Base-by-base conservation (phyloP, 768 basidiomycete species). In the Saitozyma sp. region DNA sequence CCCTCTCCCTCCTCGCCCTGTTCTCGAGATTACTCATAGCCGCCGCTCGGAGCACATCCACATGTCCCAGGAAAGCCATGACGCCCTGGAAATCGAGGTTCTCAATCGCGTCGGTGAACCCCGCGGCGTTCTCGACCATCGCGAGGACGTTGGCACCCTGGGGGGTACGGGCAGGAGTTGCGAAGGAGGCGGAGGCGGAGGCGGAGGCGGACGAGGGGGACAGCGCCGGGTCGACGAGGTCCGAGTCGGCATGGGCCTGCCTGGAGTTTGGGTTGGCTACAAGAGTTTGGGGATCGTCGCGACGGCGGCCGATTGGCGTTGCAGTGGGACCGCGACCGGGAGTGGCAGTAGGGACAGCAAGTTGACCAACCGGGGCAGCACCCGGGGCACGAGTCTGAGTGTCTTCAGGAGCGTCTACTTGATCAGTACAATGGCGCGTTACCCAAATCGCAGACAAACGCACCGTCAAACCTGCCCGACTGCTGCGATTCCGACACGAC, bases 71-170 rank as follows among this genome's bases (percentile, higher is more conserved):
- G 9, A 75, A 38, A 6, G 42, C 42, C 60, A 63, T 61, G 1
- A 72, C 61, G 38, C 68, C 70, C 4, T 70, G 58, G 49, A 68
- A 67, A 56, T 75, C 69, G 40, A 75, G 39, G 46, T 57, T 62
- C 14, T 70, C 71, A 56, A 75, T 62, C 4, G 61, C 62, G n/a
- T 55, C 46, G 39, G 51, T 68, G 3, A 63, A 58, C 29, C 53
- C 50, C 1, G 61, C 63, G 7, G 74, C 74, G 41, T 72, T 62
- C 29, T 71, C 70, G 10, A 75, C 29, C 59, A 75, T 68, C 8
- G 39, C 17, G 40, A 75, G 42, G 9, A 75, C 46, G 20, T 67
- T 46, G 9, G 40, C 58, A 39, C 72, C 71, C 53, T 74, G 62
- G 11, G 52, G 51, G 11, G 69, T 67, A 8, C 65, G 48, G 10